Conservation (phyloP, 2,329 filamentous ascomycete genomes). For the Dryadomyces quercus-mongolicae region DNA sequence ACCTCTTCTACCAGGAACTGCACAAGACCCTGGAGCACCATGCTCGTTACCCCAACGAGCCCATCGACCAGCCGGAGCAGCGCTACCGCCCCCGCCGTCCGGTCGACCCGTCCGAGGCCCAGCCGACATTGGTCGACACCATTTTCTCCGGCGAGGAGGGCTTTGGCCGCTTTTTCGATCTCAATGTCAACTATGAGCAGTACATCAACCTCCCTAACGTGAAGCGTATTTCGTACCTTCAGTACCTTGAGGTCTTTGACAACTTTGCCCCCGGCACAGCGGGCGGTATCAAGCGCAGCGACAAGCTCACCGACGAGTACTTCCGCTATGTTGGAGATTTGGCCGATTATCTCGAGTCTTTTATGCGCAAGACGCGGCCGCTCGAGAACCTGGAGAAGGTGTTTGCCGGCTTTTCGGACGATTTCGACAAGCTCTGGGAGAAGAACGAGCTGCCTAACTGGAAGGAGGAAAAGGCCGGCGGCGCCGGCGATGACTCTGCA, state of each 20-base stretch:
- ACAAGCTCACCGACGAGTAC: conserved; percentile 88
- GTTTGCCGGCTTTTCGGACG: conserved; percentile 62
- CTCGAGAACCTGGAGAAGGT: conserved; percentile 76
- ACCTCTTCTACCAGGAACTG: conserved; percentile 82
- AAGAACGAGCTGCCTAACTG: conserved; percentile 70
- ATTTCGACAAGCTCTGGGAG: conserved; percentile 77
- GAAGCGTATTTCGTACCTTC: conserved; percentile 77
- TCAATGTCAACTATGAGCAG: conserved; percentile 71
- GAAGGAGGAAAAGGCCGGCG: conserved; percentile 41
- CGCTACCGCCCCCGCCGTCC: conserved; percentile 66
- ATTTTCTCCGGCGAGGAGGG: conserved; percentile 96
- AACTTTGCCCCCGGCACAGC: conserved; percentile 59
- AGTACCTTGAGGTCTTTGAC: conserved; percentile 89
- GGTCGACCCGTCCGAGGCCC: conserved; percentile 46
- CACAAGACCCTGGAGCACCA: conserved; percentile 77
- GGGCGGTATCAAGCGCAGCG: conserved; percentile 60
- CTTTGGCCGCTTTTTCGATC: conserved; percentile 84
- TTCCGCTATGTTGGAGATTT: conserved; percentile 78
- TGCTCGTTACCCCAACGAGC: conserved; percentile 82
- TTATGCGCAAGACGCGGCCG: conserved; percentile 73
- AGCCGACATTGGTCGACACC: conserved; percentile 63
- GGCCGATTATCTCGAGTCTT: conserved; percentile 73
- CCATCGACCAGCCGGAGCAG: conserved; percentile 86
- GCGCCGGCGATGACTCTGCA: conserved; percentile 11
- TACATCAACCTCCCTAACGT: conserved; percentile 83